A percentile compares a stretch with the other conserved stretches of the same genome.
Conservation (phyloP, 1,139 yeast species). For the Tardiomyces digboiensis region DNA sequence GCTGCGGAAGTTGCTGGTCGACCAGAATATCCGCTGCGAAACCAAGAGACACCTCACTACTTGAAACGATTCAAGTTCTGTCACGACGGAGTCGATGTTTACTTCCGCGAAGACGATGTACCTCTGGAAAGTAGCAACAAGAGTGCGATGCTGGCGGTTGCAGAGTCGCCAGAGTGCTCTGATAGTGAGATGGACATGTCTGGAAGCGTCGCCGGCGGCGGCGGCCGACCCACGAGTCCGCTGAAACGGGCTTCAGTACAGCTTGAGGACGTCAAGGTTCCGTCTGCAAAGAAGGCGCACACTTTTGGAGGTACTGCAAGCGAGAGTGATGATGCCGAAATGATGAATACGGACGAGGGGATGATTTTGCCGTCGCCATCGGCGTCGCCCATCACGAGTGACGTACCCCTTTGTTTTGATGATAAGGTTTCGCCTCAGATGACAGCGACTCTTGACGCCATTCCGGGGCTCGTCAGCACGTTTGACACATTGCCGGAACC, state of each 20-base stretch:
- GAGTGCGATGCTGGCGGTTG: background rate
- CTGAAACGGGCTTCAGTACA: background rate
- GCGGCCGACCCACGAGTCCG: background rate
- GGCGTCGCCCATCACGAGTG: conserved; percentile 17
- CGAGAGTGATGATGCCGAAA: conserved; percentile 2
- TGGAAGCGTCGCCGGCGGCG: too few species aligned
- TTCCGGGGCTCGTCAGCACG: conserved; percentile 16
- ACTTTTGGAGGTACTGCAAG: background rate
- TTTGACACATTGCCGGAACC: conserved; percentile 27
- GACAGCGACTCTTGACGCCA: background rate
- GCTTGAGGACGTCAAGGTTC: background rate
- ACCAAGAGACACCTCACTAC: conserved; percentile 22
- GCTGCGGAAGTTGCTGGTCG: background rate
- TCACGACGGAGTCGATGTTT: conserved; percentile 13
- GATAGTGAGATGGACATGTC: background rate
- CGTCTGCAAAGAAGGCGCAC: background rate
- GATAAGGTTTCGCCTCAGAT: background rate
- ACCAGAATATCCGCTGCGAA: conserved; percentile 20
- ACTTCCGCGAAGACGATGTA: background rate
- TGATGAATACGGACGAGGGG: conserved; percentile 1
- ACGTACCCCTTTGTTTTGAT: background rate
- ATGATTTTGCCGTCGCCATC: conserved; percentile 20
- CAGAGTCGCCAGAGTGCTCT: conserved; percentile 1
- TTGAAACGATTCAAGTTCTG: conserved; percentile 20
- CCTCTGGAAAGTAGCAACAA: background rate